Conservation (phyloP, 805 yeast species). For the Saturnispora kantuleensis region DNA sequence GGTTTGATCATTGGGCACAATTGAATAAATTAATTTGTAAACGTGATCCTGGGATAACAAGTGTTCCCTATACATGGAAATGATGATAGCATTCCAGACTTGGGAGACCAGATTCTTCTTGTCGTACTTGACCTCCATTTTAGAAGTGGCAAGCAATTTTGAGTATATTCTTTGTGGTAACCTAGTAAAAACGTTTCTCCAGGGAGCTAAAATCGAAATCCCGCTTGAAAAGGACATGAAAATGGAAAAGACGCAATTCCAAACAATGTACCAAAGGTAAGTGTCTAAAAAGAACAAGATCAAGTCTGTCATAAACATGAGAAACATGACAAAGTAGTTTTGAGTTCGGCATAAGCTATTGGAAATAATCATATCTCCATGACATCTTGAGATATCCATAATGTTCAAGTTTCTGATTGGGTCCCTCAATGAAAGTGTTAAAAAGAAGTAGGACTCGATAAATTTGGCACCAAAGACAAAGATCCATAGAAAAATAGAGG, state of each 20-base stretch:
- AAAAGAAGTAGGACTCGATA: constrained; percentile 42
- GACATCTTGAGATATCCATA: constrained; percentile 35
- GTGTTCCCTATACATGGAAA: constrained; percentile 47
- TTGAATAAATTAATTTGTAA: constrained; percentile 25
- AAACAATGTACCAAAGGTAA: constrained; percentile 47
- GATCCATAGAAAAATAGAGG: constrained; percentile 39
- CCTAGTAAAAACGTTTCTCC: constrained; percentile 45
- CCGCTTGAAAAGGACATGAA: constrained; percentile 42
- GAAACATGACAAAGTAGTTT: constrained; percentile 30
- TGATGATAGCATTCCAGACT: constrained; percentile 45
- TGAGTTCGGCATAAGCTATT: constrained; percentile 34
- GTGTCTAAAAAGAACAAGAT: constrained; percentile 46
- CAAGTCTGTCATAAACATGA: constrained; percentile 36
- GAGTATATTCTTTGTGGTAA: constrained; percentile 42
- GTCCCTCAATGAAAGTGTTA: constrained; percentile 43
- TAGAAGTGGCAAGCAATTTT: constrained; percentile 35
- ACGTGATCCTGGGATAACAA: constrained; percentile 42
- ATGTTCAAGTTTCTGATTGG: constrained; percentile 39
- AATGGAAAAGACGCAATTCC: constrained; percentile 43
- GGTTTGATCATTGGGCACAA: constrained; percentile 43
- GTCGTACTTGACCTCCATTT: constrained; percentile 36
- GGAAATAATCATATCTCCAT: constrained; percentile 34
- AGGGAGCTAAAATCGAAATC: constrained; percentile 45
- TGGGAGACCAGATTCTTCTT: constrained; percentile 33
- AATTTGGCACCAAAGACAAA: constrained; percentile 40